Conservation (phyloP, 2,329 filamentous ascomycete species). For the Colletotrichum sp. region DNA sequence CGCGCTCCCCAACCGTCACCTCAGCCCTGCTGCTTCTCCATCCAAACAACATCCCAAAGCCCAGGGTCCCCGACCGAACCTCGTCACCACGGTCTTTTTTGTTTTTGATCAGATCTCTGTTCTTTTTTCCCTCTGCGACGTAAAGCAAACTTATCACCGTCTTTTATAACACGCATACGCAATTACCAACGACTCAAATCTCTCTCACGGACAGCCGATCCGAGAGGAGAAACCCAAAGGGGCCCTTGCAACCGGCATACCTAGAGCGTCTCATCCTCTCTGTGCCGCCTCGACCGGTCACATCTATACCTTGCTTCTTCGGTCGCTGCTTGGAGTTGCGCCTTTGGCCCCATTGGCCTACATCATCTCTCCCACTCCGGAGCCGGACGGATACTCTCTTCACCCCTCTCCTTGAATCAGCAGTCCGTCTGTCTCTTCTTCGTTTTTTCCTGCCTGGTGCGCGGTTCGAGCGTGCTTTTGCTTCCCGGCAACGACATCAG, state of each 20-base stretch:
- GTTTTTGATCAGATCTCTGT: slow-evolving; percentile 15
- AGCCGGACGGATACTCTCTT: background rate
- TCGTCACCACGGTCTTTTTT: background rate
- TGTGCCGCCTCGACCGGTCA: slow-evolving; percentile 15
- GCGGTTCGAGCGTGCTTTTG: slow-evolving; percentile 10
- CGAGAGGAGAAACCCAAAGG: background rate
- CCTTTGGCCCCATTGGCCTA: background rate
- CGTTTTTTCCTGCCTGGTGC: background rate
- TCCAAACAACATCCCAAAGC: slow-evolving; percentile 9
- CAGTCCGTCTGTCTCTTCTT: background rate
- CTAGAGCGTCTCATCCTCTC: slow-evolving; percentile 5
- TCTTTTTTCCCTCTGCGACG: slow-evolving; percentile 8
- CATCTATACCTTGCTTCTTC: slow-evolving; percentile 20
- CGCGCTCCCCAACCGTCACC: slow-evolving; percentile 12
- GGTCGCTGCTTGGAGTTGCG: background rate
- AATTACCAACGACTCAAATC: background rate
- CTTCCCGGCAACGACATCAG: background rate
- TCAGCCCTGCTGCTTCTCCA: slow-evolving; percentile 19
- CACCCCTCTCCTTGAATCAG: background rate
- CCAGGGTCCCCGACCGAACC: background rate
- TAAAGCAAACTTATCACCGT: slow-evolving; percentile 8
- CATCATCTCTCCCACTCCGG: background rate
- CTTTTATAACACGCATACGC: background rate
- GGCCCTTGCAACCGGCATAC: slow-evolving; percentile 12
- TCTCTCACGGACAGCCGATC: background rate